Base-by-base conservation (phyloP, 495 filamentous ascomycete species). In the Aspergillus mulundensis region DNA sequence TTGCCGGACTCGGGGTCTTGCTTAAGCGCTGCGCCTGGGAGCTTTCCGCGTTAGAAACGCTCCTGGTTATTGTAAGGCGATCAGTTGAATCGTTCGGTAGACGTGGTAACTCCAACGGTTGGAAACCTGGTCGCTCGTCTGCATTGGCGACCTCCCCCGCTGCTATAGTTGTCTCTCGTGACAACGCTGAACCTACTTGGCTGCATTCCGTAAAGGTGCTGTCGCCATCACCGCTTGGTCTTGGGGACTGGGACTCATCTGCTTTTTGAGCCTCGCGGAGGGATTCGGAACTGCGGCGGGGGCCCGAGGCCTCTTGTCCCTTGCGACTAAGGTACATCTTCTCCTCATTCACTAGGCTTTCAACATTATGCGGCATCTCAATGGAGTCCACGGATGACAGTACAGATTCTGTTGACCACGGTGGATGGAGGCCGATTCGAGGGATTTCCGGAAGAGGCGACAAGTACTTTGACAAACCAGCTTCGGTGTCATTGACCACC, bases 301-400 rank as follows among this genome's bases (percentile, higher is more conserved):
- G 51, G 11, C 30, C 48, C 21, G 64, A 30, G 25, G 20, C 58
- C 50, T 47, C 54, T 59, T 83, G 84, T 56, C 72, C 81, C 34
- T 87, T 80, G 64, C 85, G 85, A 8, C 86, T 86, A 63, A 87
- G 77, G 54, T 82, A 77, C 53, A 88, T 85, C 64, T 89, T 91
- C 69, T 91, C 87, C 20, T 87, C 87, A 38, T 82, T 86, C 84
- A 94, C 87, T 60, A 95, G 81, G 65, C 83, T 90, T 58, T 96
- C 93, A 8, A 96, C 87, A 36, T 86, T 81, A 19, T 82, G 79
- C 2, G 92, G 91, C 62, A 89, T 68, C 60, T 85, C 87, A 19
- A 94, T 76, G 0, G 86, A 88, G 57, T 84, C 83, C 42, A 70
- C 78, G 0, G 70, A 76, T 0, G 87, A 89, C 47, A 83, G 66